phyloP scores from a whole-genome alignment of 1,284 basidiomycete species.

The Pseudozyma pruni region DNA sequence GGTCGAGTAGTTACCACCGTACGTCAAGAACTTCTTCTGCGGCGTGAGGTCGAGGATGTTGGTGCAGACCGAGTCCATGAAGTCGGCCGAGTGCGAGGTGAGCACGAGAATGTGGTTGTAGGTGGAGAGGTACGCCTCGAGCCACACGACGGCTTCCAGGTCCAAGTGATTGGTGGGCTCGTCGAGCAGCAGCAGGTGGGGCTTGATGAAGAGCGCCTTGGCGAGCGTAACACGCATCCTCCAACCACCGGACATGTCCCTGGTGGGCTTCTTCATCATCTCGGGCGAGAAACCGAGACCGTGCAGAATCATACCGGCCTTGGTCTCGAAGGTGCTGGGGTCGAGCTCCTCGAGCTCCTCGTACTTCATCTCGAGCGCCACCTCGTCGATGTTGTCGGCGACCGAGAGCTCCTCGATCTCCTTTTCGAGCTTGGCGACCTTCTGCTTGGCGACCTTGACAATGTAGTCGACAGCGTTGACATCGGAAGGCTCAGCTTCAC shows the following conservation, averaged over 20 bases:
- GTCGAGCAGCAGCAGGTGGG: slow-evolving; percentile 90
- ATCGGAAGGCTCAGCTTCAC: slow-evolving; percentile 96
- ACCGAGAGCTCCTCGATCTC: slow-evolving; percentile 92
- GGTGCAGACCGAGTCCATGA: slow-evolving; percentile 87
- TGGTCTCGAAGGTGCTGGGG: slow-evolving; percentile 92
- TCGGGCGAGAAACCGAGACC: slow-evolving; percentile 90
- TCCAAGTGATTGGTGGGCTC: slow-evolving; percentile 82
- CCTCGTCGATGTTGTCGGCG: slow-evolving; percentile 88
- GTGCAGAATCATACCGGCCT: slow-evolving; percentile 93
- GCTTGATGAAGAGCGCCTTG: slow-evolving; percentile 93
- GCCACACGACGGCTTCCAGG: slow-evolving; percentile 96
- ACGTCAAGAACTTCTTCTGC: slow-evolving; percentile 84
- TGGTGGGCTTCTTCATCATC: slow-evolving; percentile 97
- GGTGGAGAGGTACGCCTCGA: slow-evolving; percentile 95
- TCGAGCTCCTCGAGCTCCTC: slow-evolving; percentile 98
- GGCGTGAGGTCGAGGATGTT: slow-evolving; percentile 96
- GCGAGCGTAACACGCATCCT: slow-evolving; percentile 98
- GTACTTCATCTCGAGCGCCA: slow-evolving; percentile 85
- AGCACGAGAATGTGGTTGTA: slow-evolving; percentile 96
- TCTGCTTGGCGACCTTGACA: slow-evolving; percentile 88
- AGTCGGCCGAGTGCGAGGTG: slow-evolving; percentile 96
- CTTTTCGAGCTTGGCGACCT: slow-evolving; percentile 94
- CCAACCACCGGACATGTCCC: slow-evolving; percentile 99
- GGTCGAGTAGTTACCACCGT: slow-evolving; percentile 95
- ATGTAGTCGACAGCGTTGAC: slow-evolving; percentile 97